A percentile compares a stretch with the other conserved stretches of the same genome.
Evolutionary conservation across 352 stramenopile genomes (phyloP).

Genomic region (Aphanomyces cochlioides): DNA sequence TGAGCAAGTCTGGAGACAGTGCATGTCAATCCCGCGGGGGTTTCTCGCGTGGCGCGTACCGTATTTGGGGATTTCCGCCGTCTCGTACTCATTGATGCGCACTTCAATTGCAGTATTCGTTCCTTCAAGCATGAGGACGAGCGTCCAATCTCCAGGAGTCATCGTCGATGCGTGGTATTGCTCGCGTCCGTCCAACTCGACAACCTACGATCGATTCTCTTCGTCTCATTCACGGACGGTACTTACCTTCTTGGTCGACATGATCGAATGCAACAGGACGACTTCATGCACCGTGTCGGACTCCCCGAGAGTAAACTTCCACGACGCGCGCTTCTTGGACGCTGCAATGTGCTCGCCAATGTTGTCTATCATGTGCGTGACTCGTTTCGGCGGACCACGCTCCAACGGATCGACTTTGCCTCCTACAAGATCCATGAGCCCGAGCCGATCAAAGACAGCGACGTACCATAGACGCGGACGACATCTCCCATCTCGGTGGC

Average conservation of each 20-base stretch:
- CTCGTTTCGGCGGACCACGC: conserved; percentile 60
- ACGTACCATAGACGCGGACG: neutral
- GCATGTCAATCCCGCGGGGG: conserved; percentile 5
- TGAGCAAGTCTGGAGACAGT: conserved; percentile 53
- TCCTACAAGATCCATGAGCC: neutral
- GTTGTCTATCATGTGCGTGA: conserved; percentile 67
- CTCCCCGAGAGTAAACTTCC: conserved; percentile 78
- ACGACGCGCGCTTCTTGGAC: conserved; percentile 80
- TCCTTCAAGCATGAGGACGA: conserved; percentile 72
- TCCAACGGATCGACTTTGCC: conserved; percentile 50
- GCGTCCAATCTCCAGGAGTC: conserved; percentile 69
- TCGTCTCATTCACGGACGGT: neutral
- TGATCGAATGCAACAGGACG: conserved; percentile 73
- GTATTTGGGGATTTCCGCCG: conserved; percentile 77
- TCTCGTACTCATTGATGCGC: conserved; percentile 80
- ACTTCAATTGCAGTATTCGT: conserved; percentile 76
- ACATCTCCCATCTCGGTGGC: neutral
- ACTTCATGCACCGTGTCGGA: conserved; percentile 68
- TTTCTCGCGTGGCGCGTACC: conserved; percentile 35
- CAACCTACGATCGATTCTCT: conserved; percentile 36
- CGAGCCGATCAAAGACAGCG: neutral
- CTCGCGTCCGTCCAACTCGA: conserved; percentile 75
- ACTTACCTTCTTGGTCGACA: conserved; percentile 80
- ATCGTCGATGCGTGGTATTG: conserved; percentile 43
- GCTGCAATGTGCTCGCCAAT: conserved; percentile 74